Base-by-base conservation (phyloP, 208 protist genomes). In the Crithidia expoeki region DNA sequence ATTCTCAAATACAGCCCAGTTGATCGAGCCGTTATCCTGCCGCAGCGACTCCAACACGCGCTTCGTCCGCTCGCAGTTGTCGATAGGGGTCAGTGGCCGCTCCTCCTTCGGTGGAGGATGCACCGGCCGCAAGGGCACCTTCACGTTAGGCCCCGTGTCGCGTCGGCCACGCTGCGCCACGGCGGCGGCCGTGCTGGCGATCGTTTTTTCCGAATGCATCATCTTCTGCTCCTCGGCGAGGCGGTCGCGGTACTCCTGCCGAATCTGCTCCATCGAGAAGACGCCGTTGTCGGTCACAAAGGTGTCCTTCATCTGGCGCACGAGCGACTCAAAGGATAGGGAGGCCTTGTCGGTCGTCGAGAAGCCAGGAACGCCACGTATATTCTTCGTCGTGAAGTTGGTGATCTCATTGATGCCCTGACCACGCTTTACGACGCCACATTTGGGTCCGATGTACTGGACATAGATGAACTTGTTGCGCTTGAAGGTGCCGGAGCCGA, bases 391-490 rank as follows among this genome's bases (percentile, higher is more conserved):
- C 14, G 75, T 83, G 63, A 94, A 93, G 36, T 61, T 51, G 28
- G 80, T 79, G 47, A 92, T 88, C 42, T 93, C 78, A 47, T 62
- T 85, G 56, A 94, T 84, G 55, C 83, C 74, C 72, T 84, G 77
- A 1, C 86, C 91, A 49, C 86, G 86, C 72, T 94, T 94, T 23
- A 96, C 85, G 49, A 93, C 74, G 40, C 83, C 44, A 60, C 87
- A 93, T 21, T 88, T 71, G 7, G 80, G 82, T 12, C 91, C 88
- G 34, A 89, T 86, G 61, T 87, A 94, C 51, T 92, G 82, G 14
- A 96, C 77, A 58, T 88, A 90, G 33, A 94, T 80, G 28, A 88
- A 93, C 79, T 96, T 96, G 68, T 91, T 93, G 17, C 91, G 85
- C 80, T 89, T 91, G 76, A 96, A 96, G 30, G 86, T 94, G 46